Percentiles rank a stretch among this genome's conserved stretches.
These are phyloP conservation scores for Zizania latifolia DNA, from an alignment of 176 grass and related monocot genomes.

Conservation along the genomic window DNA sequence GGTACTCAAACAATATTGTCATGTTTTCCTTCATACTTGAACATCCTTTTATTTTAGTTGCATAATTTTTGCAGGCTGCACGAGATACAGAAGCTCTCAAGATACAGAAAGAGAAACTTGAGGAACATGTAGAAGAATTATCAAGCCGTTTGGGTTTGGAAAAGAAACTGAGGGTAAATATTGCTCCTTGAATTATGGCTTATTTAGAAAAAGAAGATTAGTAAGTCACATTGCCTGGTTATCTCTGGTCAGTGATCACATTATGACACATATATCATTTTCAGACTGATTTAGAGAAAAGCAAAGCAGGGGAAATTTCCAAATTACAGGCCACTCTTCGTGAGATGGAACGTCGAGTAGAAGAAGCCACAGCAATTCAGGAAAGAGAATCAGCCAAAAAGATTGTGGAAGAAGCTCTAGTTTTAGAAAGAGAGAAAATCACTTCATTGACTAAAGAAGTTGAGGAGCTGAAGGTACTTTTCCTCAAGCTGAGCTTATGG, in stretches of 20 bases:
- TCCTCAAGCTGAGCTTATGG: not conserved
- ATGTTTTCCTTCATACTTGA: constrained; percentile 16
- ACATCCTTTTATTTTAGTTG: constrained; percentile 19
- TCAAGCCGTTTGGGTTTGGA: constrained; percentile 53
- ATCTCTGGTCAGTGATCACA: not conserved
- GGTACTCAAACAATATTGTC: constrained; percentile 34
- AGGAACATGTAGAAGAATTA: constrained; percentile 59
- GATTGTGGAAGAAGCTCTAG: constrained; percentile 56
- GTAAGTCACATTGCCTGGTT: constrained; percentile 1
- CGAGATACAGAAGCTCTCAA: constrained; percentile 70
- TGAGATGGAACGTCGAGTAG: constrained; percentile 49
- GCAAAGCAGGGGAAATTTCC: constrained; percentile 50
- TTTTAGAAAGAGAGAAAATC: constrained; percentile 55
- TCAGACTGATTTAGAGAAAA: constrained; percentile 61
- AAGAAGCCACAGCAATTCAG: constrained; percentile 42
- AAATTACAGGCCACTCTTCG: constrained; percentile 48
- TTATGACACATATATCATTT: constrained; percentile 22
- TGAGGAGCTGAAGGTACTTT: constrained; percentile 53
- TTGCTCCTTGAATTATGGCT: constrained; percentile 11
- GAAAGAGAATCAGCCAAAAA: constrained; percentile 50
- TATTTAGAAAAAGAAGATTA: not conserved
- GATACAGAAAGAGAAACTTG: constrained; percentile 63
- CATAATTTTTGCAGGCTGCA: constrained; percentile 41
- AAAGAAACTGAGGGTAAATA: constrained; percentile 54
- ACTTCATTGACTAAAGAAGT: constrained; percentile 38